These are phyloP conservation scores for Ascodesmis nigricans DNA, from an alignment of 495 filamentous ascomycete species.

Conservation along the genomic window DNA sequence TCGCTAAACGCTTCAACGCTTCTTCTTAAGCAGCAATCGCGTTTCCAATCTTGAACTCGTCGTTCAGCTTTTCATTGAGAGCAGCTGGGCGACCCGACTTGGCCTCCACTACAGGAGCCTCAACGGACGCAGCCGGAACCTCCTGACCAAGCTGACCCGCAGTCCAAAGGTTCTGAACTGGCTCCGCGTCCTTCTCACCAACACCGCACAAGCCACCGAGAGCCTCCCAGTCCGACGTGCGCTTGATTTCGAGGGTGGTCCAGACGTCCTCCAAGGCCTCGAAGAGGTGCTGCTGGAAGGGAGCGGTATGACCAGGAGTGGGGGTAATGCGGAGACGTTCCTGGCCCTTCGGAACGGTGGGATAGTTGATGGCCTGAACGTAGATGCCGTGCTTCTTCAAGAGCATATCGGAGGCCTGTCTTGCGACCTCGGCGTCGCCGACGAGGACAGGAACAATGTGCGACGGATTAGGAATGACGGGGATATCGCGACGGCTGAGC, in stretches of 20 bases:
- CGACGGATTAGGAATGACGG: conserved; percentile 93
- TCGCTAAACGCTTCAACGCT: too few relatives aligned
- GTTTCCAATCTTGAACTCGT: too few relatives aligned
- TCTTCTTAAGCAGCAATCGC: too few relatives aligned
- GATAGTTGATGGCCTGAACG: conserved; percentile 97
- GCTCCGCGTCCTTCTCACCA: conserved; percentile 37
- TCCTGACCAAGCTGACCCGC: conserved; percentile 62
- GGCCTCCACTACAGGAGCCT: too few relatives aligned
- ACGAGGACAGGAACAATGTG: conserved; percentile 92
- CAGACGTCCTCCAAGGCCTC: conserved; percentile 69
- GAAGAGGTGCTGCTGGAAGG: conserved; percentile 68
- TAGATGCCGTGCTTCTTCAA: conserved; percentile 79
- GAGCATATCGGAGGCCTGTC: conserved; percentile 69
- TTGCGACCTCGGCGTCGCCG: conserved; percentile 83
- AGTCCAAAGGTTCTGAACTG: conserved; percentile 59
- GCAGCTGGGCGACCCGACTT: too few relatives aligned
- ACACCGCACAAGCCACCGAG: conserved; percentile 88
- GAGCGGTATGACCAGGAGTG: conserved; percentile 69
- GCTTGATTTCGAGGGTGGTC: conserved; percentile 68
- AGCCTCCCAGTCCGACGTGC: conserved; percentile 72
- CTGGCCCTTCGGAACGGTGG: conserved; percentile 87
- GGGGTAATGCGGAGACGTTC: conserved; percentile 89
- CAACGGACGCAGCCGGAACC: too few relatives aligned
- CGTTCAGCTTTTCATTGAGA: too few relatives aligned
- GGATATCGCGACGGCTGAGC: conserved; percentile 56